phyloP scores from a whole-genome alignment of 495 filamentous ascomycete genomes.

The Polyplosphaeria fusca region DNA sequence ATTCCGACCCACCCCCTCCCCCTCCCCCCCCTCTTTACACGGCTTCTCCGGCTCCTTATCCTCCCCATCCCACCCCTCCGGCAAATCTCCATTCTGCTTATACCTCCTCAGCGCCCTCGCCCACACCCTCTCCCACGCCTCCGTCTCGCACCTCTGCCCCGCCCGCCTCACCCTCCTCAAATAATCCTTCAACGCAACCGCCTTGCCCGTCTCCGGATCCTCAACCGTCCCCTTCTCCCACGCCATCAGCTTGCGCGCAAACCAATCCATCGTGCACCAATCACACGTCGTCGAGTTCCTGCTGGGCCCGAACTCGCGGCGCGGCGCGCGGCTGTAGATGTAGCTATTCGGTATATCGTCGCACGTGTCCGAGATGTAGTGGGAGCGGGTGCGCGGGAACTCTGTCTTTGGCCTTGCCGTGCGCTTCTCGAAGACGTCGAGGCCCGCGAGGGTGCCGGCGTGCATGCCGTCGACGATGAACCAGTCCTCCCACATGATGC shows the following conservation, averaged over 20 bases:
- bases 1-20: neutral
- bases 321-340: neutral
- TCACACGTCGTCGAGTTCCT: slow-evolving; percentile 11
- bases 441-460: slow-evolving; percentile 15
- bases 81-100: slow-evolving; percentile 5
- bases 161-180: slow-evolving; percentile 1
- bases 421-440: neutral
- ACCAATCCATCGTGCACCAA: slow-evolving; percentile 20
- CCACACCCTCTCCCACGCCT: slow-evolving; percentile 17
- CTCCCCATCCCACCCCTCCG: slow-evolving; percentile 15
- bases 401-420: neutral
- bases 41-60: neutral
- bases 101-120: slow-evolving; percentile 9
- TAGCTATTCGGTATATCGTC: neutral
- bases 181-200: slow-evolving; percentile 2
- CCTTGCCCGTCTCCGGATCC: slow-evolving; percentile 9
- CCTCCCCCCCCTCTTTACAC: neutral
- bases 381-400: neutral
- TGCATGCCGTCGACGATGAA: slow-evolving; percentile 22
- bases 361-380: neutral
- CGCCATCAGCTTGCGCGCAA: slow-evolving; percentile 14
- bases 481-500: slow-evolving; percentile 14
- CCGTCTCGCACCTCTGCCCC: slow-evolving; percentile 12
- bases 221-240: slow-evolving; percentile 8
- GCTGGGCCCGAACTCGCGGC: neutral